Percentiles rank a stretch among this genome's conserved stretches.
These are phyloP conservation scores for Pythium rhizo-oryzae DNA, from an alignment of 352 stramenopile genomes.

Conservation along the genomic window DNA sequence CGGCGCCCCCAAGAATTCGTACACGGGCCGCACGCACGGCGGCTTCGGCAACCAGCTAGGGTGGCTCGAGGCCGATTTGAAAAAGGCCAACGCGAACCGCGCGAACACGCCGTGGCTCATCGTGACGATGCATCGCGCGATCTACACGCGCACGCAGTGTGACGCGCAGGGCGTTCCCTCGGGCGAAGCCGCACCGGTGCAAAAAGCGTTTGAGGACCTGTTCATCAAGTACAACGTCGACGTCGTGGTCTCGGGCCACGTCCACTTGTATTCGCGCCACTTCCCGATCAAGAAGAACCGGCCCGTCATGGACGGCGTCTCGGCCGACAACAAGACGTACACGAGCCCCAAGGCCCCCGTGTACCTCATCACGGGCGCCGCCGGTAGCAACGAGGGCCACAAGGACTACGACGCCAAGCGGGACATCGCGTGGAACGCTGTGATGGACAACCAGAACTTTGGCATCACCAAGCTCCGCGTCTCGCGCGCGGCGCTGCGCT, in stretches of 20 bases:
- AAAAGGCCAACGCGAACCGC: constrained; percentile 47
- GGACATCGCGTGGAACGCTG: constrained; percentile 46
- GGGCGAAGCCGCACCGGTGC: constrained; percentile 22
- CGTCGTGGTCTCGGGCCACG: constrained; percentile 81
- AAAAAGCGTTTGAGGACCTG: constrained; percentile 77
- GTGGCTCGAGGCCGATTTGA: constrained; percentile 55
- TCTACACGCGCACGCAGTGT: constrained; percentile 42
- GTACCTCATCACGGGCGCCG: constrained; percentile 66
- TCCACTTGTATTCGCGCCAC: constrained; percentile 86
- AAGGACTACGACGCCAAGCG: constrained; percentile 16
- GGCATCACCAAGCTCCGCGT: constrained; percentile 43
- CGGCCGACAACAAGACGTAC: constrained; percentile 54
- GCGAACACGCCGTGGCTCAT: constrained; percentile 53
- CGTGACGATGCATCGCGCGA: constrained; percentile 51
- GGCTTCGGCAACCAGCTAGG: constrained; percentile 51
- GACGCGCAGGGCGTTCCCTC: constrained; percentile 15
- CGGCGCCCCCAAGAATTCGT: constrained; percentile 44
- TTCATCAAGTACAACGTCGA: constrained; percentile 89
- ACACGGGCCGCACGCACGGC: constrained; percentile 38
- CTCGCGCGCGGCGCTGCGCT: constrained; percentile 23
- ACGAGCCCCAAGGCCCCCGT: constrained; percentile 58
- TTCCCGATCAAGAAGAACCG: constrained; percentile 52
- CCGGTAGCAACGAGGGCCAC: constrained; percentile 62
- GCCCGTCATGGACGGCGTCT: constrained; percentile 49
- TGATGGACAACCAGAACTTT: constrained; percentile 44